Percentiles rank a stretch among this genome's conserved stretches.
Evolutionary conservation across 805 yeast species (phyloP).

Genomic region (Wickerhamiella cacticola): DNA sequence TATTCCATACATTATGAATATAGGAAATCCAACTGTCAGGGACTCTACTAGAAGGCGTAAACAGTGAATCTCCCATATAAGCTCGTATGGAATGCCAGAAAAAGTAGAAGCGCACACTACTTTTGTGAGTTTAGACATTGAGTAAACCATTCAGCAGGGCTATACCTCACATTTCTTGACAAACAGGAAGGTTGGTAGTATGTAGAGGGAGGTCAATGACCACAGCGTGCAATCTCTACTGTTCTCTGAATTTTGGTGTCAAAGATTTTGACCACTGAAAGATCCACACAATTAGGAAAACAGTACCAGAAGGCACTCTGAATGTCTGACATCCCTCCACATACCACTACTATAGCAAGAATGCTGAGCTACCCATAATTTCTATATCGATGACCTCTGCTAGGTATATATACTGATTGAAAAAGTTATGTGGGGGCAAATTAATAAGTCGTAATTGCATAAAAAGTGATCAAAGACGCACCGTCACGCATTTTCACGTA

Average conservation of each 20-base stretch:
- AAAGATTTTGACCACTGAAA: not conserved
- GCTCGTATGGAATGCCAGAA: too few species aligned
- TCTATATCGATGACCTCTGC: not conserved
- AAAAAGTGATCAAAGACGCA: not conserved
- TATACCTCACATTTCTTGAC: not conserved
- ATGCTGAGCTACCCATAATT: too few species aligned
- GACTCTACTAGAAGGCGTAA: too few species aligned
- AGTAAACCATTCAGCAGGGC: too few species aligned
- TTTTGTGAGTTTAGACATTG: too few species aligned
- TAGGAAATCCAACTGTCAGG: too few species aligned
- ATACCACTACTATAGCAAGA: too few species aligned
- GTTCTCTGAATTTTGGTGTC: not conserved
- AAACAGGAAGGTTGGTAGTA: not conserved
- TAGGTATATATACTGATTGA: not conserved
- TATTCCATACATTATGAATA: too few species aligned
- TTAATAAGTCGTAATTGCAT: conserved; percentile 2
- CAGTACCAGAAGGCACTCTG: conserved; percentile 1
- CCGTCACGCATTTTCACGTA: too few species aligned
- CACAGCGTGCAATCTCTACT: not conserved
- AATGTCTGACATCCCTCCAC: conserved; percentile 4
- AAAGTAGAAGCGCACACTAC: too few species aligned
- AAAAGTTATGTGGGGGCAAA: not conserved
- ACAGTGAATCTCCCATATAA: too few species aligned
- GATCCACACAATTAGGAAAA: not conserved
- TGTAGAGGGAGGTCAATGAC: conserved; percentile 3